Conservation (phyloP, 1,284 basidiomycete genomes). For the Xerocomus amazonicus region DNA sequence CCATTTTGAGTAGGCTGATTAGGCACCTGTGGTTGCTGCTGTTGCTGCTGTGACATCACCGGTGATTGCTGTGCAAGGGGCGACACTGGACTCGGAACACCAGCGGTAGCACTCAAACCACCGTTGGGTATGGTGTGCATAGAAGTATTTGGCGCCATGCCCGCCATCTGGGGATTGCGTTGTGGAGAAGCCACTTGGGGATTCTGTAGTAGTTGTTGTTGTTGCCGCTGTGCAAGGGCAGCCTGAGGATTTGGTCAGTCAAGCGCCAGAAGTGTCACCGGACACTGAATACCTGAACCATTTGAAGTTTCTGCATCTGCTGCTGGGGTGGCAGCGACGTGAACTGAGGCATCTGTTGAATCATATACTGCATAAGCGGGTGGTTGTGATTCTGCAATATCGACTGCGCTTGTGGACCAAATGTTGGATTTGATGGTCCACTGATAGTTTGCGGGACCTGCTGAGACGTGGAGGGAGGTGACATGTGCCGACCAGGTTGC, state of each 20-base stretch:
- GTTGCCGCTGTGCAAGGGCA: conserved; percentile 18
- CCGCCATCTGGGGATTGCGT: conserved; percentile 29
- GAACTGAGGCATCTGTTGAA: conserved; percentile 52
- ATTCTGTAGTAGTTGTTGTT: conserved; percentile 25
- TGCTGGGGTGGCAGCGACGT: conserved; percentile 44
- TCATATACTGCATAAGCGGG: conserved; percentile 55
- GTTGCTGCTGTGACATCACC: conserved; percentile 25
- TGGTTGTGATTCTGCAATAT: conserved; percentile 55
- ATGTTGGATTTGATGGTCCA: conserved; percentile 18
- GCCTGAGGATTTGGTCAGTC: conserved; percentile 14
- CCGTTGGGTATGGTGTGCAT: conserved; percentile 27
- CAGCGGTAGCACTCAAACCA: conserved; percentile 16
- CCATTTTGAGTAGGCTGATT: conserved; percentile 29
- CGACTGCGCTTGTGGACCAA: conserved; percentile 35
- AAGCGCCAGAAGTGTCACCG: conserved; percentile 1
- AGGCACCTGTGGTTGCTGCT: conserved; percentile 28
- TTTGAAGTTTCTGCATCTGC: conserved; percentile 57
- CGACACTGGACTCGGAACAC: conserved; percentile 27
- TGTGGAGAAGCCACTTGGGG: conserved; percentile 19
- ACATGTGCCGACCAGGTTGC: conserved; percentile 40
- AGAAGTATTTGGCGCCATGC: conserved; percentile 22
- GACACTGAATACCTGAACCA: conserved; percentile 45
- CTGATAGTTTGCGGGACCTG: conserved; percentile 21
- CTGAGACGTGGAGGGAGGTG: conserved; percentile 36
- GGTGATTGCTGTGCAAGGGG: conserved; percentile 29